These are phyloP conservation scores for Acer campestre DNA, from an alignment of 345 rosid species.

Conservation along the genomic window DNA sequence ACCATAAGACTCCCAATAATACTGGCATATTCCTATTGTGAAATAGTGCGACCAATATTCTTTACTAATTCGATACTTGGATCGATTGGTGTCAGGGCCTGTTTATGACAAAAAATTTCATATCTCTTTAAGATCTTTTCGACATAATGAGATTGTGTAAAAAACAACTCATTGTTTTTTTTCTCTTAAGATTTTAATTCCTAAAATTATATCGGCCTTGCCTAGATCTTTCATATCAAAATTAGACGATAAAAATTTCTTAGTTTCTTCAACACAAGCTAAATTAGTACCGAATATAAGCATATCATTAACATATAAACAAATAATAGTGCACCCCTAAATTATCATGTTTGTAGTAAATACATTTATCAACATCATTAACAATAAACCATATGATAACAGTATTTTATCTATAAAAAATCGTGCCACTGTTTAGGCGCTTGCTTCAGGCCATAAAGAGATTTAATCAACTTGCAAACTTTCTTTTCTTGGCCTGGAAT, in stretches of 20 bases:
- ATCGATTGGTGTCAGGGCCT: neutral
- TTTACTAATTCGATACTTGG: neutral
- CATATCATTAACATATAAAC: neutral
- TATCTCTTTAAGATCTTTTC: neutral
- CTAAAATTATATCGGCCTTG: no score
- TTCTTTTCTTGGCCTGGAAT: no score
- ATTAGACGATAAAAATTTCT: neutral
- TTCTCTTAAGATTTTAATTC: neutral
- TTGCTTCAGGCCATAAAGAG: no score
- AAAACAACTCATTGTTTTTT: neutral
- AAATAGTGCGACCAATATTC: no score
- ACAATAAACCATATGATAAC: neutral
- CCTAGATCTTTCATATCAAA: neutral
- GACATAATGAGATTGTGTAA: neutral
- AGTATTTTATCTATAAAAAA: no score
- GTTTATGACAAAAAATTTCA: neutral
- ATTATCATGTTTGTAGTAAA: neutral
- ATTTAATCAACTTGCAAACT: no score
- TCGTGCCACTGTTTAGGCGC: no score
- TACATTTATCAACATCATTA: neutral
- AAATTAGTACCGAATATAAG: neutral
- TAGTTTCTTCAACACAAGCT: neutral
- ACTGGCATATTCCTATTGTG: no score
- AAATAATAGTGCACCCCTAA: neutral
- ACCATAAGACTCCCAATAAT: no score